Evolutionary conservation across 345 rosid genomes (phyloP).

Genomic region (Sonneratia alba): DNA sequence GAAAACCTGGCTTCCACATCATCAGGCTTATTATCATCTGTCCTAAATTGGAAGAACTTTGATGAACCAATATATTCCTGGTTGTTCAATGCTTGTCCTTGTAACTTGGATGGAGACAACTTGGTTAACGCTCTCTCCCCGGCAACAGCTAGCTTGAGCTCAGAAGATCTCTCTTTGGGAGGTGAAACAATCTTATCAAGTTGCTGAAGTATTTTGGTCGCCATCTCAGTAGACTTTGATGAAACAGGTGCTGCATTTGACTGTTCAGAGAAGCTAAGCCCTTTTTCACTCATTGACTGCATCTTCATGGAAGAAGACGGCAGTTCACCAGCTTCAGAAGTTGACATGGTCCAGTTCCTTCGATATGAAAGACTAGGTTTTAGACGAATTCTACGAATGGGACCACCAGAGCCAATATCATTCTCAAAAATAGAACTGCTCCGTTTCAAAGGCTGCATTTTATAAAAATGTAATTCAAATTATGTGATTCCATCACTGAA

Average conservation of each 20-base stretch:
- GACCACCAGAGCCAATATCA: conserved; percentile 70
- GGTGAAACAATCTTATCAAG: conserved; percentile 51
- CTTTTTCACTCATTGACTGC: conserved; percentile 17
- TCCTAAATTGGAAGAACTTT: conserved; percentile 32
- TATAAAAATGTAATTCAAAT: background rate
- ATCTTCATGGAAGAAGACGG: conserved; percentile 23
- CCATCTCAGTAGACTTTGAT: conserved; percentile 68
- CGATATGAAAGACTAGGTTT: conserved; percentile 53
- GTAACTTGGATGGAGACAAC: conserved; percentile 68
- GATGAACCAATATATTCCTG: conserved; percentile 54
- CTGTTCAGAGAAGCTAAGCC: conserved; percentile 17
- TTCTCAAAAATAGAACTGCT: conserved; percentile 67
- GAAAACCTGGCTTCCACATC: conserved; percentile 8
- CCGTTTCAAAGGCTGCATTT: conserved; percentile 59
- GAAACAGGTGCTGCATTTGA: conserved; percentile 40
- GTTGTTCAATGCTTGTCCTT: conserved; percentile 72
- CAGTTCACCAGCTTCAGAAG: conserved; percentile 20
- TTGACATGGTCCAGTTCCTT: conserved; percentile 27
- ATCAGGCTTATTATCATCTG: conserved; percentile 25
- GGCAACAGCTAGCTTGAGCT: conserved; percentile 5
- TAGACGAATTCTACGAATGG: conserved; percentile 87
- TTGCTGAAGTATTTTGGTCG: conserved; percentile 70
- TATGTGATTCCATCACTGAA: conserved; percentile 28
- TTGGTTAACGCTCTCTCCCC: conserved; percentile 64
- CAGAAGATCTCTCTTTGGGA: conserved; percentile 16